Conservation (phyloP, 192 early-diverging fungal genomes). For the Paraglomus occultum region DNA sequence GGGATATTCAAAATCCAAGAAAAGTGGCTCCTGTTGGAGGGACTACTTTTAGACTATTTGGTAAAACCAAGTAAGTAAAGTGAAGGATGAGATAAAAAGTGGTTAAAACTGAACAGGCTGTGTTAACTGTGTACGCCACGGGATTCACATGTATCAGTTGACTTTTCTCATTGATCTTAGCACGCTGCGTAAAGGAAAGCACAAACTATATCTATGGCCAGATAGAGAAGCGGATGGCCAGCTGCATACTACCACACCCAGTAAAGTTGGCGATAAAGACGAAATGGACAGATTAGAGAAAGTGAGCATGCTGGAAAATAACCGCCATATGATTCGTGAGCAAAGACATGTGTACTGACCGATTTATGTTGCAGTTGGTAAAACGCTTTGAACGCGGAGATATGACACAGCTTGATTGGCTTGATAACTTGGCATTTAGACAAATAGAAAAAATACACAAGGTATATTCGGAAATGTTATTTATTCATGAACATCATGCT, state of each 20-base stretch:
- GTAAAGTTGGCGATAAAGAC: constrained; percentile 47
- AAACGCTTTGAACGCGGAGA: constrained; percentile 88
- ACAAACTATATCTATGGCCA: constrained; percentile 72
- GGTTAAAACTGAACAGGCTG: neutral
- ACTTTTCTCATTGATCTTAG: constrained; percentile 40
- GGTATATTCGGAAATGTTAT: constrained; percentile 37
- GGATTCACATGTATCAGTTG: neutral
- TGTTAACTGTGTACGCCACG: no score
- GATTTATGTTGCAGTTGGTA: constrained; percentile 47
- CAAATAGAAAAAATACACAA: constrained; percentile 83
- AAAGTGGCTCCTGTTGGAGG: constrained; percentile 73
- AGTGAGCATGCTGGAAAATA: constrained; percentile 37
- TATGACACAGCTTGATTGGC: constrained; percentile 83
- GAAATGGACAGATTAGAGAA: constrained; percentile 89
- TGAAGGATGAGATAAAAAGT: neutral
- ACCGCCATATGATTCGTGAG: no score
- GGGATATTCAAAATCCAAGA: constrained; percentile 75
- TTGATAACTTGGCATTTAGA: constrained; percentile 87
- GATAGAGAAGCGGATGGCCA: constrained; percentile 64
- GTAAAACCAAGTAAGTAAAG: constrained; percentile 62
- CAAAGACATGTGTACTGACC: no score
- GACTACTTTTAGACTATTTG: constrained; percentile 79
- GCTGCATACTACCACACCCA: constrained; percentile 52
- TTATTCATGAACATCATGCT: neutral
- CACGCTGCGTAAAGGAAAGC: constrained; percentile 82